phyloP scores from a whole-genome alignment of 805 yeast genomes.

The Metschnikowia chrysomelidarum region DNA sequence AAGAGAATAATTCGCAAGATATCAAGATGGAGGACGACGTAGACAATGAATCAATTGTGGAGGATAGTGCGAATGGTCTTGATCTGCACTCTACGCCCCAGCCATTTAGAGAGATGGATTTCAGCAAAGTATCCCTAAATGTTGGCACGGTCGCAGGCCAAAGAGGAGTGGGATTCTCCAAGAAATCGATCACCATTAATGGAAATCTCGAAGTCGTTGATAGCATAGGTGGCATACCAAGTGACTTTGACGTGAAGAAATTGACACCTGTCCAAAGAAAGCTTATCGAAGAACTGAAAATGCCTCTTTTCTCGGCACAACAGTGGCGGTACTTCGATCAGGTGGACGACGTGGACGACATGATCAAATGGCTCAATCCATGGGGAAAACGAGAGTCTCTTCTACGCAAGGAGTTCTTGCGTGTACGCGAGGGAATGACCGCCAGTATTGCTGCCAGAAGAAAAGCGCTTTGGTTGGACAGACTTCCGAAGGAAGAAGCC shows the following conservation, averaged over 20 bases:
- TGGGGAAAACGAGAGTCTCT: slow-evolving; percentile 73
- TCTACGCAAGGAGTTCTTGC: slow-evolving; percentile 58
- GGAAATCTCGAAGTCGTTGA: slow-evolving; percentile 11
- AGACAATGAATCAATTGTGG: slow-evolving; percentile 1
- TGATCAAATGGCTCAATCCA: slow-evolving; percentile 67
- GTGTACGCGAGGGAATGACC: slow-evolving; percentile 50
- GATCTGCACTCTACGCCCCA: too few species aligned
- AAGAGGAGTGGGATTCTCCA: slow-evolving; percentile 29
- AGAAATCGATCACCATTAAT: slow-evolving; percentile 17
- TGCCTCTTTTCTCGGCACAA: slow-evolving; percentile 46
- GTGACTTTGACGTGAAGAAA: slow-evolving; percentile 15
- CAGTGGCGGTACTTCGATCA: slow-evolving; percentile 75
- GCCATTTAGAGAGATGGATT: slow-evolving; percentile 24
- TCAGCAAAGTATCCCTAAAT: slow-evolving; percentile 22
- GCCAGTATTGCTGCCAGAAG: slow-evolving; percentile 59
- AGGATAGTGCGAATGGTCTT: slow-evolving; percentile 6
- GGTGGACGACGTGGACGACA: slow-evolving; percentile 51
- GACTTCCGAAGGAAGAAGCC: slow-evolving; percentile 30
- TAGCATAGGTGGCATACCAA: slow-evolving; percentile 16
- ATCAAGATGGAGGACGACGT: slow-evolving; percentile 3
- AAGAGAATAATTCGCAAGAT: slow-evolving; percentile 4
- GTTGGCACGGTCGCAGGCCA: slow-evolving; percentile 26
- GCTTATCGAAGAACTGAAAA: slow-evolving; percentile 63
- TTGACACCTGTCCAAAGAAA: slow-evolving; percentile 52
- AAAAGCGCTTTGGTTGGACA: slow-evolving; percentile 48